Evolutionary conservation across 306 rosid species (phyloP).

Genomic region (Calophaca sinica): DNA sequence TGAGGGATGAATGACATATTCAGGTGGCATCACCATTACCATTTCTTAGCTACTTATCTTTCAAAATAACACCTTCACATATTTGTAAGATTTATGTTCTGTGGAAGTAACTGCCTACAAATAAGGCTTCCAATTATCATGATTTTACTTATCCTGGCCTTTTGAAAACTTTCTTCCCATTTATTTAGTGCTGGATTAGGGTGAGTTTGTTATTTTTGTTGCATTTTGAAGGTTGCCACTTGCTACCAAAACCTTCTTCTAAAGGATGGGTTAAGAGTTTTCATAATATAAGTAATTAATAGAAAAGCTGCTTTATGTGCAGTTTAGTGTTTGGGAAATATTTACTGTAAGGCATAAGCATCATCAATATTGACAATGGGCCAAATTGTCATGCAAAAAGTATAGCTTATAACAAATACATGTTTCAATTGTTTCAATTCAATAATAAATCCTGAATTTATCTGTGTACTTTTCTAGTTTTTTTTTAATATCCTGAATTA

Average conservation of each 20-base stretch:
- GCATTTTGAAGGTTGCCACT: background rate
- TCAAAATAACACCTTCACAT: constrained; percentile 27
- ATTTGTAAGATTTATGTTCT: constrained; percentile 7
- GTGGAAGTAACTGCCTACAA: constrained; percentile 29
- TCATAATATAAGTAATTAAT: background rate
- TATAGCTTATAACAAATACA: background rate
- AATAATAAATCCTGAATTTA: background rate
- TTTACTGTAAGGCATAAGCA: background rate
- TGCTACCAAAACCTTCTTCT: constrained; percentile 17
- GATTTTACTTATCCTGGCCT: constrained; percentile 2
- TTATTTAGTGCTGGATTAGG: constrained; percentile 19
- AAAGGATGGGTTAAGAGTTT: constrained; percentile 2
- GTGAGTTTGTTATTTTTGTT: constrained; percentile 33
- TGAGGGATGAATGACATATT: constrained; percentile 27
- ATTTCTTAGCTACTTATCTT: constrained; percentile 15
- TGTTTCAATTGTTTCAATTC: constrained; percentile 23
- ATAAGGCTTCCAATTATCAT: background rate
- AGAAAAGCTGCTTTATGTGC: constrained; percentile 16
- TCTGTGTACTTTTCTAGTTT: background rate
- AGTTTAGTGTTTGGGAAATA: constrained; percentile 22
- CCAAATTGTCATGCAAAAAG: constrained; percentile 8
- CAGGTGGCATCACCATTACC: constrained; percentile 7
- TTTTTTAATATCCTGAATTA: background rate
- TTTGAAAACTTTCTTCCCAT: constrained; percentile 11
- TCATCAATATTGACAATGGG: constrained; percentile 5